A percentile compares a stretch with the other conserved stretches of the same genome.
Conservation (phyloP, 257 asterid genomes). For the Sherardia arvensis region DNA sequence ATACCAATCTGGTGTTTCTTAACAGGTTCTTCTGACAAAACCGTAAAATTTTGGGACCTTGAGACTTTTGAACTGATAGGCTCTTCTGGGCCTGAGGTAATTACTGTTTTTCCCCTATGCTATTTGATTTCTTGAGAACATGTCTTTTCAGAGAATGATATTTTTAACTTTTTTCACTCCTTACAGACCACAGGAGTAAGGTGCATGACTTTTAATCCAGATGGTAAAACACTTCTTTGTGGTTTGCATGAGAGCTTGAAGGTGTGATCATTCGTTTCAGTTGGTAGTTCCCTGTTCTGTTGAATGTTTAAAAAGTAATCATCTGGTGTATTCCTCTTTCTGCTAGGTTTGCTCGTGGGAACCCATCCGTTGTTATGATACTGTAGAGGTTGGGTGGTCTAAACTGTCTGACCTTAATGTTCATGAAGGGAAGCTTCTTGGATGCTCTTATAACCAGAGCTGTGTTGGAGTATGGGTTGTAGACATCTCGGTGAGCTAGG, state of each 20-base stretch:
- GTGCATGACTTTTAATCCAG: slow-evolving; percentile 92
- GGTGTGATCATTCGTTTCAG: slow-evolving; percentile 33
- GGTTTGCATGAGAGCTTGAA: slow-evolving; percentile 95
- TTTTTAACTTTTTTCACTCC: slow-evolving; percentile 19
- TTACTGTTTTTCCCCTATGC: not conserved
- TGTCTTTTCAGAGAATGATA: not conserved
- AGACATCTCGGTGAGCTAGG: slow-evolving; percentile 69
- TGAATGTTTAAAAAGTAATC: slow-evolving; percentile 3
- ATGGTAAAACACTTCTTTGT: slow-evolving; percentile 94
- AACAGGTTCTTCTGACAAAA: slow-evolving; percentile 92
- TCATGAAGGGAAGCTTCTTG: slow-evolving; percentile 99
- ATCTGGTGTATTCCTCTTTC: slow-evolving; percentile 9
- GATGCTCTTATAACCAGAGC: slow-evolving; percentile 97
- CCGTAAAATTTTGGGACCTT: slow-evolving; percentile 98
- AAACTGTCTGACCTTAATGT: slow-evolving; percentile 89
- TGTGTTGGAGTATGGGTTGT: slow-evolving; percentile 99
- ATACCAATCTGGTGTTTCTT: slow-evolving; percentile 11
- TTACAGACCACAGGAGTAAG: slow-evolving; percentile 87
- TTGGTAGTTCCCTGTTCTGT: slow-evolving; percentile 11
- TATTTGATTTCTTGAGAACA: slow-evolving; percentile 3
- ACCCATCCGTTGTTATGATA: slow-evolving; percentile 82
- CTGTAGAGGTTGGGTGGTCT: slow-evolving; percentile 99
- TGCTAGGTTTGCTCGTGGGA: slow-evolving; percentile 94
- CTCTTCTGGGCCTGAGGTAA: slow-evolving; percentile 95
- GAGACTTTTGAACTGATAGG: slow-evolving; percentile 98